phyloP scores from a whole-genome alignment of 306 rosid genomes.

The Lathyrus oleraceus region DNA sequence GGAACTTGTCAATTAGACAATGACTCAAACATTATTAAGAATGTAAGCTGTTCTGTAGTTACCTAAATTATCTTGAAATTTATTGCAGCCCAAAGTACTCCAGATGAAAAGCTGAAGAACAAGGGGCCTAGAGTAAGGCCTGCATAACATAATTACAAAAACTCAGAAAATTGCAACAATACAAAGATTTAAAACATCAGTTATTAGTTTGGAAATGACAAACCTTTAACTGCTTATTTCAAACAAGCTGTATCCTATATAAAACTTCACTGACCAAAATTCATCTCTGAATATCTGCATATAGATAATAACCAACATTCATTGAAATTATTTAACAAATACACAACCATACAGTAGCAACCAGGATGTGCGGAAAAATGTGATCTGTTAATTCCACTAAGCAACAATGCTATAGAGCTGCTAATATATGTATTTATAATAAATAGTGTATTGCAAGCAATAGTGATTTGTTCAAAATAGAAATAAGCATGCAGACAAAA shows the following conservation, averaged over 20 bases:
- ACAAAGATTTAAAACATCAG: slow-evolving; percentile 28
- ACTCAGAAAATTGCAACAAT: slow-evolving; percentile 43
- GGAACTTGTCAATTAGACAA: background rate
- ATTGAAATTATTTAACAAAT: slow-evolving; percentile 17
- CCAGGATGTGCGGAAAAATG: too few relatives aligned
- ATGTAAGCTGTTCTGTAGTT: slow-evolving; percentile 30
- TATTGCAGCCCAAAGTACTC: slow-evolving; percentile 88
- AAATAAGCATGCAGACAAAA: background rate
- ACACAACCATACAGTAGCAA: background rate
- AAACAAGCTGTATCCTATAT: slow-evolving; percentile 59
- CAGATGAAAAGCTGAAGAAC: slow-evolving; percentile 76
- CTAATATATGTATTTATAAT: too few relatives aligned
- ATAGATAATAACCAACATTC: slow-evolving; percentile 17
- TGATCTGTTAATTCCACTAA: too few relatives aligned
- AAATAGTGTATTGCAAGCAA: too few relatives aligned
- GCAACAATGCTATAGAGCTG: too few relatives aligned
- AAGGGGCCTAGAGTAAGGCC: slow-evolving; percentile 77
- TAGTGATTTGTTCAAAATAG: too few relatives aligned
- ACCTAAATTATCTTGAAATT: slow-evolving; percentile 69
- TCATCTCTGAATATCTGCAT: slow-evolving; percentile 97
- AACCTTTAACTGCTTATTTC: slow-evolving; percentile 71
- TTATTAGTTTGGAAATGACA: slow-evolving; percentile 16
- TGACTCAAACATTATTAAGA: background rate
- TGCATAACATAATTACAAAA: slow-evolving; percentile 50
- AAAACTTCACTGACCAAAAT: slow-evolving; percentile 74